A percentile compares a stretch with the other conserved stretches of the same genome.
These are phyloP conservation scores for Orychophragmus violaceus DNA, from an alignment of 345 rosid genomes.

Conservation along the genomic window DNA sequence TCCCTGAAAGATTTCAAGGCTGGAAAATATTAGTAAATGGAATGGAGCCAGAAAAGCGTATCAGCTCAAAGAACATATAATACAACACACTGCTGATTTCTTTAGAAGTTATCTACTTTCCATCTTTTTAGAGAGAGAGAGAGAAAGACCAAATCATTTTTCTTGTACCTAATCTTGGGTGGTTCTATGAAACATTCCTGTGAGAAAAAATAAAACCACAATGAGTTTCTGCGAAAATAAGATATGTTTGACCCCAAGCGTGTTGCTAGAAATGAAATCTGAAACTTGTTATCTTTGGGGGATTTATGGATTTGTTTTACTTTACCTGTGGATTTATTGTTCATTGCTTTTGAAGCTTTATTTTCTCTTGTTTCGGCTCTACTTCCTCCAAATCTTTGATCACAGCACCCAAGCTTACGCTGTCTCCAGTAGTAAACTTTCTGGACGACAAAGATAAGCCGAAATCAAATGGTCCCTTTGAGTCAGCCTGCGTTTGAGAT, in stretches of 20 bases:
- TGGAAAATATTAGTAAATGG: not conserved
- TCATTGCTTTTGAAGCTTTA: conserved; percentile 6
- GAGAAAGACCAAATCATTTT: not conserved
- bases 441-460: conserved; percentile 49
- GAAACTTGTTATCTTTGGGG: not conserved
- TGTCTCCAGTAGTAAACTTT: conserved; percentile 43
- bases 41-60: not conserved
- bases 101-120: not conserved
- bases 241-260: not conserved
- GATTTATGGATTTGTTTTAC: not conserved
- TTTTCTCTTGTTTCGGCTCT: not conserved
- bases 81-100: not conserved
- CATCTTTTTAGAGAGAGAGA: not conserved
- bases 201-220: not conserved
- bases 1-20: not conserved
- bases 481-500: conserved; percentile 56
- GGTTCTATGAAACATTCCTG: not conserved
- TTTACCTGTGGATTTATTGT: not conserved
- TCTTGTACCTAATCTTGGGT: not conserved
- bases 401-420: conserved; percentile 32
- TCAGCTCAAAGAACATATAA: no score
- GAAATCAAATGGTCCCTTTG: conserved; percentile 81
- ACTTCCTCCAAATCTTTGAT: conserved; percentile 15
- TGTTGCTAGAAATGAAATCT: not conserved
- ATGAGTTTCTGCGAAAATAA: not conserved